phyloP scores from a whole-genome alignment of 2,329 filamentous ascomycete species.

The Verticillium zaregamsianum region DNA sequence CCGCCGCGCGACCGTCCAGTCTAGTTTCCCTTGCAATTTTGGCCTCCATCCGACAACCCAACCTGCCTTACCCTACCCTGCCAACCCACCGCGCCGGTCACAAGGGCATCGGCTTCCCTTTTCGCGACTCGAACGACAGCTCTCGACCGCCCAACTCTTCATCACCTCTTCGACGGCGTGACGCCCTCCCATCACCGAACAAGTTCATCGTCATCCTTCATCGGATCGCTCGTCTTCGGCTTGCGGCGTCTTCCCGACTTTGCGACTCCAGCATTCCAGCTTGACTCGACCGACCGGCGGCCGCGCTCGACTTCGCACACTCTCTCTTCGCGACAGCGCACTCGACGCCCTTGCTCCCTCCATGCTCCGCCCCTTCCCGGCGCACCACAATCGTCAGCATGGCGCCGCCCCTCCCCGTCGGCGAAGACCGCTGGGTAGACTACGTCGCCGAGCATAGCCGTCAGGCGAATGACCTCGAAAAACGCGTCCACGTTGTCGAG shows the following conservation, averaged over 20 bases:
- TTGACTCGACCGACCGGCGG: not conserved
- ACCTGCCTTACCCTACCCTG: not conserved
- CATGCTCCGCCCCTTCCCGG: slow-evolving; percentile 2
- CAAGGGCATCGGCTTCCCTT: not conserved
- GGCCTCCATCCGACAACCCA: not conserved
- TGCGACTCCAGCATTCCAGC: not conserved
- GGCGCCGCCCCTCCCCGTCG: slow-evolving; percentile 51
- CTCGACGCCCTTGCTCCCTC: not conserved
- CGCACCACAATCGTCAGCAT: slow-evolving; percentile 24
- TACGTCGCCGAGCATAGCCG: slow-evolving; percentile 69
- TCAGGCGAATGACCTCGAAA: slow-evolving; percentile 58
- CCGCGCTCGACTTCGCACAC: not conserved
- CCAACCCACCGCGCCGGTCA: not conserved
- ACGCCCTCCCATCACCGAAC: too few relatives aligned
- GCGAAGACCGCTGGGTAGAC: slow-evolving; percentile 74
- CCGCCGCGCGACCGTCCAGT: not conserved
- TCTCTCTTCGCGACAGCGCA: not conserved
- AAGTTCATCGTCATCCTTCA: too few relatives aligned
- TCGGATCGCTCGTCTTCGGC: not conserved
- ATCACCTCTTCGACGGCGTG: too few relatives aligned
- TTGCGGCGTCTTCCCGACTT: not conserved
- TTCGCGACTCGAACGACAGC: not conserved
- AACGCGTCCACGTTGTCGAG: slow-evolving; percentile 66
- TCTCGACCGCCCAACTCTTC: too few relatives aligned
- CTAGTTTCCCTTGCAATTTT: not conserved